phyloP scores from a whole-genome alignment of 257 asterid species.

The Solanum neorickii region DNA sequence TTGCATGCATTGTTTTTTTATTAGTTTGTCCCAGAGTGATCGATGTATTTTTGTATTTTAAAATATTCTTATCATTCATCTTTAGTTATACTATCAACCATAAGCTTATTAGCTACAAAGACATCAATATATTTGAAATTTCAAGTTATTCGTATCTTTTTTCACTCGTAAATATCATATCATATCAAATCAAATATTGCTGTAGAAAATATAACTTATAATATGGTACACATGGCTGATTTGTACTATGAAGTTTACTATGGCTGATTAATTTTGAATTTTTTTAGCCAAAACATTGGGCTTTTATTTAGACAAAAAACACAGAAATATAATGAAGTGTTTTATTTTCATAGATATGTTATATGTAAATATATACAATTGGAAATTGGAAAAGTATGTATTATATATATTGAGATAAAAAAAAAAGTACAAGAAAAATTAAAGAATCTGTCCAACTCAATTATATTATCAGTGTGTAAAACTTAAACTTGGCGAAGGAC shows the following conservation, averaged over 20 bases:
- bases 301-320: neutral
- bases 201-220: neutral
- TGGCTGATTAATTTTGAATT: neutral
- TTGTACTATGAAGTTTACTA: neutral
- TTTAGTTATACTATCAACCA: neutral
- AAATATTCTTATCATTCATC: too few species aligned
- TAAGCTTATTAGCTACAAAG: neutral
- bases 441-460: neutral
- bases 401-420: neutral
- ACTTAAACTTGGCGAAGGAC: neutral
- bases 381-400: neutral
- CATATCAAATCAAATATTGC: neutral
- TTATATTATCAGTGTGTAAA: neutral
- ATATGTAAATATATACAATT: neutral
- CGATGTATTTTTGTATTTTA: too few species aligned
- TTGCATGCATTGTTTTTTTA: too few species aligned
- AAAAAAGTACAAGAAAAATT: neutral
- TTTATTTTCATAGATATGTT: neutral
- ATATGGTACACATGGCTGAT: neutral
- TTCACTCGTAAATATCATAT: neutral
- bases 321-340: neutral
- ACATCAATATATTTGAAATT: too few species aligned
- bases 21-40: too few species aligned
- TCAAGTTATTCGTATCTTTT: neutral
- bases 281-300: neutral